phyloP scores from a whole-genome alignment of 73 alveolate genomes.

The Blepharisma japonicum region DNA sequence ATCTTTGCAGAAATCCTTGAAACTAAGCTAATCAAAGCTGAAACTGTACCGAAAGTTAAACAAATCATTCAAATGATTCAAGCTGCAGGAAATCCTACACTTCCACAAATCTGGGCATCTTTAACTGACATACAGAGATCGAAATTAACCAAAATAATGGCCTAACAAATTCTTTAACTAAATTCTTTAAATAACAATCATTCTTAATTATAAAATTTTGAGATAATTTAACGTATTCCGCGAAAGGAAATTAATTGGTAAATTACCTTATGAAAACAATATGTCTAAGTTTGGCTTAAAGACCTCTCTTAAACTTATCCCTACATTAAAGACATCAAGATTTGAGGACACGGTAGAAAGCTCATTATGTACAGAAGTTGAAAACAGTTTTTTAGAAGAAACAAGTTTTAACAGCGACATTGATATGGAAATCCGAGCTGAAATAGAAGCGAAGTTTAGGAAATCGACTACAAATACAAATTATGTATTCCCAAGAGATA shows the following conservation, averaged over 20 bases:
- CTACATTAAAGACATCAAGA: too few species aligned
- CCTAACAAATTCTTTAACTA: too few species aligned
- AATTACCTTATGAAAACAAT: too few species aligned
- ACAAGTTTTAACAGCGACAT: constrained; percentile 25
- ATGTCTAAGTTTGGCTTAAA: too few species aligned
- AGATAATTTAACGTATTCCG: too few species aligned
- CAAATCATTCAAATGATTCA: not conserved
- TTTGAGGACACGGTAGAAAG: too few species aligned
- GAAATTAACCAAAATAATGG: not conserved
- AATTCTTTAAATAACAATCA: too few species aligned
- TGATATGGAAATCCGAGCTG: constrained; percentile 12
- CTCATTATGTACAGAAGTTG: constrained; percentile 8
- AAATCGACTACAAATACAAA: constrained; percentile 13
- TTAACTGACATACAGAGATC: constrained; percentile 7
- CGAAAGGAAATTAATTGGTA: too few species aligned
- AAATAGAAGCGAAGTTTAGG: constrained; percentile 25
- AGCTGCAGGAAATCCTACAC: not conserved
- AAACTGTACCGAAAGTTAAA: constrained; percentile 24
- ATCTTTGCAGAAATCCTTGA: constrained; percentile 34
- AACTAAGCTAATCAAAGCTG: not conserved
- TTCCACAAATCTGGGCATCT: not conserved
- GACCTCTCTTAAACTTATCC: too few species aligned
- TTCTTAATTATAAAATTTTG: too few species aligned
- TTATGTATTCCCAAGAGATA: constrained; percentile 25
- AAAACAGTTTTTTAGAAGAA: constrained; percentile 25